These are phyloP conservation scores for Crataegus laevigata DNA, from an alignment of 306 rosid species.

Conservation along the genomic window DNA sequence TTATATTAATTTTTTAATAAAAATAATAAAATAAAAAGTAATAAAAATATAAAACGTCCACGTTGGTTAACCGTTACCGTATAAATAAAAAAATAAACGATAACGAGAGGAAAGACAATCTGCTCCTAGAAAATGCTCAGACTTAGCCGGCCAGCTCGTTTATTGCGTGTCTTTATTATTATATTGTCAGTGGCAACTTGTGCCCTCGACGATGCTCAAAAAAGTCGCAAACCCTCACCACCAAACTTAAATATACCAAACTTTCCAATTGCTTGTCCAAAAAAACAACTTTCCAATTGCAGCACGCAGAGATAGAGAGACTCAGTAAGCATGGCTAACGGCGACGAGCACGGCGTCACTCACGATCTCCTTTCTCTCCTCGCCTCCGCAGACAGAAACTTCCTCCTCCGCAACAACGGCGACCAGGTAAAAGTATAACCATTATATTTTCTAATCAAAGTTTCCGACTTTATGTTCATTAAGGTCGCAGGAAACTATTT, in stretches of 20 bases:
- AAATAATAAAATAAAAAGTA: no score
- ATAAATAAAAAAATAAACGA: no score
- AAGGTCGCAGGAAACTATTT: neutral
- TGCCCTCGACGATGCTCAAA: neutral
- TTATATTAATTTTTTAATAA: no score
- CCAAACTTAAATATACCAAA: neutral
- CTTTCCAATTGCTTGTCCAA: no score
- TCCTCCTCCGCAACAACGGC: slow-evolving; percentile 28
- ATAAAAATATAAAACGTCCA: no score
- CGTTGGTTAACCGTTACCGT: no score
- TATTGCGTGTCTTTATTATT: neutral
- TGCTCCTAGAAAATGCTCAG: no score
- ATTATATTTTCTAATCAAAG: neutral
- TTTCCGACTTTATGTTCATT: neutral
- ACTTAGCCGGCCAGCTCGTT: neutral
- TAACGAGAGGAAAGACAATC: no score
- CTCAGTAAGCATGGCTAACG: slow-evolving; percentile 8
- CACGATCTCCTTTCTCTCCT: slow-evolving; percentile 17
- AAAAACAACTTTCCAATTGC: neutral
- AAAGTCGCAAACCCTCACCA: neutral
- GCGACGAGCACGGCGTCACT: slow-evolving; percentile 1
- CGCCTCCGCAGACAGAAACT: slow-evolving; percentile 15
- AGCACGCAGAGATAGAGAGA: neutral
- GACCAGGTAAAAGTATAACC: slow-evolving; percentile 10
- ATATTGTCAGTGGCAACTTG: neutral